Percentiles rank a stretch among this genome's conserved stretches.
phyloP scores from a whole-genome alignment of 495 filamentous ascomycete genomes.

The Rostrohypoxylon terebratum region DNA sequence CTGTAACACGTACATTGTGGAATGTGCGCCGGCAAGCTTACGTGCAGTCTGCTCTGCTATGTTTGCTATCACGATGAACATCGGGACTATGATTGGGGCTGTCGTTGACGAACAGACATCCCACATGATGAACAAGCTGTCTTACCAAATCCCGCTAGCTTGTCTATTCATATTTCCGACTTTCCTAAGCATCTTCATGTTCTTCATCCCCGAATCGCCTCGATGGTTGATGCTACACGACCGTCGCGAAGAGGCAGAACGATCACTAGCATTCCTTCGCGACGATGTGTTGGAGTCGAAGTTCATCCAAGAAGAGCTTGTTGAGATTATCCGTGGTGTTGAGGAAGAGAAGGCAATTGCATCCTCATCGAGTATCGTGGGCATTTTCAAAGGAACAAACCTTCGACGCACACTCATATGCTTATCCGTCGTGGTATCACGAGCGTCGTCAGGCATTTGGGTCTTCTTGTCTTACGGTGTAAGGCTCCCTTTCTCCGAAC shows the following conservation, averaged over 20 bases:
- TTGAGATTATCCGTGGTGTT: constrained; percentile 46
- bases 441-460: constrained; percentile 47
- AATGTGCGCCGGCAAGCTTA: constrained; percentile 53
- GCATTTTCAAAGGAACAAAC: constrained; percentile 49
- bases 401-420: constrained; percentile 49
- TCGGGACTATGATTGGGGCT: constrained; percentile 61
- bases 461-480: constrained; percentile 50
- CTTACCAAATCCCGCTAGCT: constrained; percentile 63
- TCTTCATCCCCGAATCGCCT: constrained; percentile 65
- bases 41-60: constrained; percentile 56
- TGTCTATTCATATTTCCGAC: constrained; percentile 61
- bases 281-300: constrained; percentile 43
- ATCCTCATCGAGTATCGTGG: constrained; percentile 36
- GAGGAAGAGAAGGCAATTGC: constrained; percentile 46
- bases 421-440: constrained; percentile 40
- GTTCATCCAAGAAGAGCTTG: constrained; percentile 47
- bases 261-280: constrained; percentile 39
- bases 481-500: constrained; percentile 27
- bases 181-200: constrained; percentile 54
- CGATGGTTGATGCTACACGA: constrained; percentile 53
- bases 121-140: constrained; percentile 51
- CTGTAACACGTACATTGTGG: constrained; percentile 60
- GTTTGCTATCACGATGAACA: constrained; percentile 58
- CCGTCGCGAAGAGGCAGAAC: constrained; percentile 36
- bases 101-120: constrained; percentile 63